Percentiles rank a stretch among this genome's conserved stretches.
These are phyloP conservation scores for Paraphoma chrysanthemicola DNA, from an alignment of 2,329 filamentous ascomycete genomes.

Conservation along the genomic window DNA sequence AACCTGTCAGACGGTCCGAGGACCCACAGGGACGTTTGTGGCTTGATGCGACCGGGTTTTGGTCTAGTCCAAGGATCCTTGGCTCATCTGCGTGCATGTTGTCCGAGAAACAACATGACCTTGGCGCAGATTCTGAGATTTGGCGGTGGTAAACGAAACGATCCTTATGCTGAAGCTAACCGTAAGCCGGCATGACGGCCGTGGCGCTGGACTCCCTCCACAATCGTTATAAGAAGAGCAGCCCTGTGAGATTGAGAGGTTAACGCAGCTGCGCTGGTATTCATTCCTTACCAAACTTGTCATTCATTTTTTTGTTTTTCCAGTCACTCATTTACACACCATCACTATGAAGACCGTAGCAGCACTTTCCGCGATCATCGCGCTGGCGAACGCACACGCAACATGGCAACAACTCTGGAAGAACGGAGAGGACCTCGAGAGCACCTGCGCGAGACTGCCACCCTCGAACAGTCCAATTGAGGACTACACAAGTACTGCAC, in stretches of 20 bases:
- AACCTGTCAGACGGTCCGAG: constrained; percentile 17
- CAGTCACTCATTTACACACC: constrained; percentile 35
- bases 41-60: constrained; percentile 7
- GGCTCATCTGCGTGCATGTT: constrained; percentile 25
- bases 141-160: constrained; percentile 36
- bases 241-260: constrained; percentile 10
- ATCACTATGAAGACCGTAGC: constrained; percentile 36
- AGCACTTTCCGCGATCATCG: constrained; percentile 33
- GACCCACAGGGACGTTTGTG: constrained; percentile 12
- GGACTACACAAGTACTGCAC: constrained; percentile 38
- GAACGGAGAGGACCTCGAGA: constrained; percentile 39
- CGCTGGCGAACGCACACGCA: constrained; percentile 36
- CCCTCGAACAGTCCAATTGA: constrained; percentile 37
- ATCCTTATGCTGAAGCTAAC: constrained; percentile 24
- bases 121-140: constrained; percentile 24
- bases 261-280: constrained; percentile 43
- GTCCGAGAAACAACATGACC: constrained; percentile 26
- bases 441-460: constrained; percentile 36
- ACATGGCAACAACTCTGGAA: constrained; percentile 41
- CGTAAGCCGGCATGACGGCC: constrained; percentile 20
- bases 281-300: constrained; percentile 32
- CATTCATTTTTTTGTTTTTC: constrained; percentile 19
- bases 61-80: constrained; percentile 20
- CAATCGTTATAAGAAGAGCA: constrained; percentile 27
- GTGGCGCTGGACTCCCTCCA: constrained; percentile 13